A percentile compares a stretch with the other conserved stretches of the same genome.
Conservation (phyloP, 2,329 filamentous ascomycete species). For the Aspergillus tubingensis region DNA sequence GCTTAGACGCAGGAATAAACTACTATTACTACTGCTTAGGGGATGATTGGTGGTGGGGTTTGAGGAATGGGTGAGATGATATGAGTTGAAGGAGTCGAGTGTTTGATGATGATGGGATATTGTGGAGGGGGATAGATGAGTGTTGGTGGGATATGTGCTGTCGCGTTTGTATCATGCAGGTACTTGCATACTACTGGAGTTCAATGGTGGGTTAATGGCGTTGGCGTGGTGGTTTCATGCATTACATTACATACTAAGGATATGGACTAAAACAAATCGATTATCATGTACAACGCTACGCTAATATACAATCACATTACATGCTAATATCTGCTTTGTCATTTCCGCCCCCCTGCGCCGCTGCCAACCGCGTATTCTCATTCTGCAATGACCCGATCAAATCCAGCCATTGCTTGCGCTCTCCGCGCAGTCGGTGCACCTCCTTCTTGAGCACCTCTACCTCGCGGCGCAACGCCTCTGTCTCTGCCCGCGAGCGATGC, state of each 20-base stretch:
- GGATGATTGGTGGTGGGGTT: too few relatives aligned
- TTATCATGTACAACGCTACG: neutral
- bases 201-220: too few relatives aligned
- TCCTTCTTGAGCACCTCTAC: constrained; percentile 51
- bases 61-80: too few relatives aligned
- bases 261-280: neutral
- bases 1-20: constrained; percentile 2
- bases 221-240: too few relatives aligned
- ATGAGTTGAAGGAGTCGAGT: neutral
- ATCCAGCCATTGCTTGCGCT: constrained; percentile 52
- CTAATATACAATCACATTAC: neutral
- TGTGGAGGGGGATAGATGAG: too few relatives aligned
- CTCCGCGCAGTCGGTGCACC: constrained; percentile 49
- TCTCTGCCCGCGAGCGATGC: constrained; percentile 41
- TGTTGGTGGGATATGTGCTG: neutral
- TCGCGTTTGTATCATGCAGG: neutral
- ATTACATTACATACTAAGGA: too few relatives aligned
- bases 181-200: neutral
- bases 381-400: constrained; percentile 58
- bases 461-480: constrained; percentile 51
- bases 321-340: neutral
- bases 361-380: constrained; percentile 56
- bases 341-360: neutral
- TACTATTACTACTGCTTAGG: too few relatives aligned
- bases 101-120: neutral